Conservation (phyloP, 2,329 filamentous ascomycete genomes). For the Botrytis elliptica region DNA sequence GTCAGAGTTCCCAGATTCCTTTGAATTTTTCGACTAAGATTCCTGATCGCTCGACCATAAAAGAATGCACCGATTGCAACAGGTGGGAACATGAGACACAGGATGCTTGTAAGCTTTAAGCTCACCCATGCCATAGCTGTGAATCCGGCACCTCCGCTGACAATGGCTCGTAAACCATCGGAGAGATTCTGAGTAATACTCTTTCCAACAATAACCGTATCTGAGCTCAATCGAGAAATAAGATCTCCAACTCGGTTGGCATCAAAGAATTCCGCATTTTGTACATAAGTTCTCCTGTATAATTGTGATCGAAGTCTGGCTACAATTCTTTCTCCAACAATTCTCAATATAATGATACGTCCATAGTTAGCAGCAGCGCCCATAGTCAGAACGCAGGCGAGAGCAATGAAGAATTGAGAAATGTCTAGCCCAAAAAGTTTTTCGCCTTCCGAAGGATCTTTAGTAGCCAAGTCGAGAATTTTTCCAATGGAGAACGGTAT, state of each 20-base stretch:
- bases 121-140: constrained; percentile 95
- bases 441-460: constrained; percentile 62
- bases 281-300: constrained; percentile 89
- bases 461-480: constrained; percentile 88
- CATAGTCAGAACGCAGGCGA: constrained; percentile 73
- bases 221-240: constrained; percentile 91
- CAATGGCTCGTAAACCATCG: constrained; percentile 86
- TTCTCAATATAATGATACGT: constrained; percentile 86
- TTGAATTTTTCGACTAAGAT: constrained; percentile 88
- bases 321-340: constrained; percentile 93
- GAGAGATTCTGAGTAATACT: constrained; percentile 98
- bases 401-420: constrained; percentile 81
- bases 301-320: constrained; percentile 84
- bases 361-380: constrained; percentile 92
- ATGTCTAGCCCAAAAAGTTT: constrained; percentile 81
- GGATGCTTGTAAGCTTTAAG: constrained; percentile 81
- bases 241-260: constrained; percentile 95
- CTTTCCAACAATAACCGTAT: constrained; percentile 97
- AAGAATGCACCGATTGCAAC: constrained; percentile 88
- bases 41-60: constrained; percentile 85
- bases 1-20: constrained; percentile 89
- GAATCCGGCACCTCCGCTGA: constrained; percentile 88
- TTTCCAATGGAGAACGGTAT: constrained; percentile 96
- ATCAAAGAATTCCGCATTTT: constrained; percentile 98
- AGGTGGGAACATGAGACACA: constrained; percentile 85